Evolutionary conservation across 768 basidiomycete species (phyloP).

Genomic region (Sistotremastrum niveocremeum): DNA sequence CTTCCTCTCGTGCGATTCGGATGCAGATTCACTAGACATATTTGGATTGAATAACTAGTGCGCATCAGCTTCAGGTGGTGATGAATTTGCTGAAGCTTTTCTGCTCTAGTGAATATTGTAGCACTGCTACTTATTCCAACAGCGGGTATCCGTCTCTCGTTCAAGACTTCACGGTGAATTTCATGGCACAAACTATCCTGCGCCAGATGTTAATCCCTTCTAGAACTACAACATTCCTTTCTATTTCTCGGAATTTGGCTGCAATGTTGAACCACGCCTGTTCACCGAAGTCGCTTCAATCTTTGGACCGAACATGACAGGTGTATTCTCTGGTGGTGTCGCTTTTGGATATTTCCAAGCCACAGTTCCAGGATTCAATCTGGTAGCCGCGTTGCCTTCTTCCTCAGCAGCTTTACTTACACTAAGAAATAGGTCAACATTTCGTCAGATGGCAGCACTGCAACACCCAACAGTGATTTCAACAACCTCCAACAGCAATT

Average conservation of each 20-base stretch:
- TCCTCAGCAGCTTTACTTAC: too few species aligned
- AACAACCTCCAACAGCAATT: constrained; percentile 51
- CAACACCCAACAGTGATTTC: constrained; percentile 60
- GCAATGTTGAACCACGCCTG: constrained; percentile 48
- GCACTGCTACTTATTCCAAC: constrained; percentile 29
- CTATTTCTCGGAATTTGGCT: constrained; percentile 86
- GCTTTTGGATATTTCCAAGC: constrained; percentile 90
- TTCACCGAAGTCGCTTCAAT: constrained; percentile 74
- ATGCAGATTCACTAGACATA: constrained; percentile 58
- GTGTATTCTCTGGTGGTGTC: constrained; percentile 79
- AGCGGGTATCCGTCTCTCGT: background rate
- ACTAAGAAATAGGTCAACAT: constrained; percentile 38
- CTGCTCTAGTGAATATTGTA: constrained; percentile 65
- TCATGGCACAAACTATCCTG: constrained; percentile 16
- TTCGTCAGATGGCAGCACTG: constrained; percentile 47
- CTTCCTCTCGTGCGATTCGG: constrained; percentile 71
- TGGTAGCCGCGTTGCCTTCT: constrained; percentile 34
- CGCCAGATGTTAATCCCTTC: constrained; percentile 5
- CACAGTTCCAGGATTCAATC: constrained; percentile 55
- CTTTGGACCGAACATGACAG: constrained; percentile 57
- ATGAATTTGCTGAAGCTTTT: constrained; percentile 6
- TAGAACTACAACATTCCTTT: constrained; percentile 58
- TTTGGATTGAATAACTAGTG: constrained; percentile 84
- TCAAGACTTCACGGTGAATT: constrained; percentile 35
- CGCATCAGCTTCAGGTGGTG: constrained; percentile 16